phyloP scores from a whole-genome alignment of 768 basidiomycete species.

The Candolleomyces eurysporus region DNA sequence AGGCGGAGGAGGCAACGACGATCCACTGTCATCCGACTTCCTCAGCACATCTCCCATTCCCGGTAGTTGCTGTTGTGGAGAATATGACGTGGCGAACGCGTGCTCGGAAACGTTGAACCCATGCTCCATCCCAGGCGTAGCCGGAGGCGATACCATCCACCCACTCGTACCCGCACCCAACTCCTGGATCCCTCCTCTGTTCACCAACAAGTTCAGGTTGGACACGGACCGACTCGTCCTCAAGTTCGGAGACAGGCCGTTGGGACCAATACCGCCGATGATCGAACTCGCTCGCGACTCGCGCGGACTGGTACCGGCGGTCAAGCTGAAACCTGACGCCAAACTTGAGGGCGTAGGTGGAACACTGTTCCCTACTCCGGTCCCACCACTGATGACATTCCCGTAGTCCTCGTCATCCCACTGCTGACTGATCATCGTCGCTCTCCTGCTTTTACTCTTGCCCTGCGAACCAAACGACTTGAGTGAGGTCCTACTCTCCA shows the following conservation, averaged over 20 bases:
- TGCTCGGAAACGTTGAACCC: neutral
- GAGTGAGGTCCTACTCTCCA: neutral
- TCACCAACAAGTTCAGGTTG: neutral
- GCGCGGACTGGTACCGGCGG: neutral
- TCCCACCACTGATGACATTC: too few relatives aligned
- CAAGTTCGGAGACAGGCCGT: neutral
- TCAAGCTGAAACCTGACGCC: neutral
- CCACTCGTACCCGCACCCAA: neutral
- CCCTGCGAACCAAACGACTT: neutral
- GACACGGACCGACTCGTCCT: neutral
- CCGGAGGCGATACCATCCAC: neutral
- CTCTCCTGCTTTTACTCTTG: neutral
- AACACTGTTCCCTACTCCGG: neutral
- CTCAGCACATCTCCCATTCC: neutral
- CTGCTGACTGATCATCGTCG: neutral
- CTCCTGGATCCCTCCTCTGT: neutral
- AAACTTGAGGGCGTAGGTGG: slow-evolving; percentile 3
- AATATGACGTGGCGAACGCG: neutral
- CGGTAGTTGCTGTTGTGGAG: too few relatives aligned
- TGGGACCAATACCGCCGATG: neutral
- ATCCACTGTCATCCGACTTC: too few relatives aligned
- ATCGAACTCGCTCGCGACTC: neutral
- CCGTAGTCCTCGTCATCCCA: neutral
- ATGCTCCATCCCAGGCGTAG: neutral
- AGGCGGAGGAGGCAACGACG: neutral